phyloP scores from a whole-genome alignment of 352 stramenopile genomes.

The Pythium rhizo-oryzae region DNA sequence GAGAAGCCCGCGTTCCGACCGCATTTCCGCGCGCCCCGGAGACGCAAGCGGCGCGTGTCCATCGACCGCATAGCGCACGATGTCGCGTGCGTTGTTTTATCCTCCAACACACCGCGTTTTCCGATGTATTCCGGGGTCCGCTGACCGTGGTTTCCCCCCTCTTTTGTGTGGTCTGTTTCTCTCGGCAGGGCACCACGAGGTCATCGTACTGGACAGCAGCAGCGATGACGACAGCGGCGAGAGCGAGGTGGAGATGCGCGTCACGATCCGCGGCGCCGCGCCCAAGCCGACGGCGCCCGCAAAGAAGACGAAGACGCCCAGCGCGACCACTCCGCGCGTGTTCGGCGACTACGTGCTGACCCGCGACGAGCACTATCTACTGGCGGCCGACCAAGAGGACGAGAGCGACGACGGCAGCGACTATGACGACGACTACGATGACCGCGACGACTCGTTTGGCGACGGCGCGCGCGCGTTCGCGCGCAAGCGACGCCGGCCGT shows the following conservation, averaged over 20 bases:
- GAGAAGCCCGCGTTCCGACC: neutral
- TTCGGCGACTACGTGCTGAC: conserved; percentile 19
- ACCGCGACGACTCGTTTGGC: conserved; percentile 26
- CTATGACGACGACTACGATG: conserved; percentile 32
- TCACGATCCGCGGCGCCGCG: neutral
- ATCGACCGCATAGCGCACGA: neutral
- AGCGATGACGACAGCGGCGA: conserved; percentile 15
- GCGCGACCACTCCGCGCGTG: neutral
- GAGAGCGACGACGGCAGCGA: conserved; percentile 14
- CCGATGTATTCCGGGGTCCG: neutral
- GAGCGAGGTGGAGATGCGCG: neutral
- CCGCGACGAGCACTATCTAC: conserved; percentile 18
- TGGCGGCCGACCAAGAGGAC: conserved; percentile 14
- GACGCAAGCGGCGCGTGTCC: neutral
- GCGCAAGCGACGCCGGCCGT: conserved; percentile 10
- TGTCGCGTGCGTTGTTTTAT: conserved; percentile 14
- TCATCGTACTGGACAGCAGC: conserved; percentile 26
- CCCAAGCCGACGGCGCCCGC: conserved; percentile 2
- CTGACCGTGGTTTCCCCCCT: conserved; percentile 7
- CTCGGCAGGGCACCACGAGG: conserved; percentile 3
- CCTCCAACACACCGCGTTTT: neutral
- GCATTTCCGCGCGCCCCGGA: neutral
- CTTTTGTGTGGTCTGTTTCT: neutral
- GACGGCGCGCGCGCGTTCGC: conserved; percentile 24
- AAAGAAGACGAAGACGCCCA: conserved; percentile 8